Percentiles rank a stretch among this genome's conserved stretches.
Conservation (phyloP, 2,329 filamentous ascomycete species). For the Stenocarpella maydis region DNA sequence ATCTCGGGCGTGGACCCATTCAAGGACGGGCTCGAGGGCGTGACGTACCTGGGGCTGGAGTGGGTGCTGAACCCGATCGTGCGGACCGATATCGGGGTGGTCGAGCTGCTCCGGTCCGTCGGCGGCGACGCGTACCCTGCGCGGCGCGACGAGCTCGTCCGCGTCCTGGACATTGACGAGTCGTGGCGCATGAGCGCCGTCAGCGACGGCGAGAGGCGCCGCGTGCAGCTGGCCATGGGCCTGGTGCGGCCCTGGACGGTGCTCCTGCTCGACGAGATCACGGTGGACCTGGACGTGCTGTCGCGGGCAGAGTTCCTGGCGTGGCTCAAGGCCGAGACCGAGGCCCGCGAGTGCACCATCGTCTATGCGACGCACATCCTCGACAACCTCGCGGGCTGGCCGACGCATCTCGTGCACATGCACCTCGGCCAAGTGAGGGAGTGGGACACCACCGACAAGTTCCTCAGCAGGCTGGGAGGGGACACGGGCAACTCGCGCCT, state of each 20-base stretch:
- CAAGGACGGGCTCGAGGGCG: conserved; percentile 86
- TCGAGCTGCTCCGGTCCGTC: conserved; percentile 82
- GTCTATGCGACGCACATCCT: conserved; percentile 98
- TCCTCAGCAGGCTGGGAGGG: conserved; percentile 65
- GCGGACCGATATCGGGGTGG: conserved; percentile 91
- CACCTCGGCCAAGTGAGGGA: conserved; percentile 87
- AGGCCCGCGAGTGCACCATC: conserved; percentile 82
- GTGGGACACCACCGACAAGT: conserved; percentile 78
- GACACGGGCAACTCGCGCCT: conserved; percentile 78
- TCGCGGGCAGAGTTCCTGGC: conserved; percentile 83
- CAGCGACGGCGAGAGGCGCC: conserved; percentile 86
- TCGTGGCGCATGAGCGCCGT: conserved; percentile 97
- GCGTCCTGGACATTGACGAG: conserved; percentile 90
- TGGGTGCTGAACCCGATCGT: conserved; percentile 99
- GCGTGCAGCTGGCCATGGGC: conserved; percentile 97
- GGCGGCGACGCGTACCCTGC: conserved; percentile 85
- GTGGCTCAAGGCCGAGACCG: conserved; percentile 89
- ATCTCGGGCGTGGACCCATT: conserved; percentile 92
- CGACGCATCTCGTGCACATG: conserved; percentile 96
- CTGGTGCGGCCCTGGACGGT: conserved; percentile 91
- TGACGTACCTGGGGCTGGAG: conserved; percentile 96
- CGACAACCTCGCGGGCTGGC: conserved; percentile 94
- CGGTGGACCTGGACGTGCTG: conserved; percentile 92
- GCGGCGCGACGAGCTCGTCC: conserved; percentile 85
- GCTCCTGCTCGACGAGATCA: conserved; percentile 93